These are phyloP conservation scores for Neoboletus subvelutipes DNA, from an alignment of 768 basidiomycete species.

Conservation along the genomic window DNA sequence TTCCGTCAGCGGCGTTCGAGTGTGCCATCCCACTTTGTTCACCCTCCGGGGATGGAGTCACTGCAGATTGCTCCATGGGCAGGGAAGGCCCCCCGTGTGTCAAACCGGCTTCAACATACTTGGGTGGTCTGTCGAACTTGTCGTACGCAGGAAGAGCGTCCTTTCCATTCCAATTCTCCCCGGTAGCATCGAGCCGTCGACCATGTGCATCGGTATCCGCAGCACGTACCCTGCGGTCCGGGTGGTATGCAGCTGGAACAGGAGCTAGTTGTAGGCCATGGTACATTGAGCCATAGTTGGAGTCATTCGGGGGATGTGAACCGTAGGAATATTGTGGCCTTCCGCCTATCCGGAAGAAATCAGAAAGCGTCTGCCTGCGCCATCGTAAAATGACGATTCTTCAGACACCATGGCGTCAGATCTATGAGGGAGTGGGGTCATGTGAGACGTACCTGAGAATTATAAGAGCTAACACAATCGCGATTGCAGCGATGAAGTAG, in stretches of 20 bases:
- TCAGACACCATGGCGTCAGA: constrained; percentile 2
- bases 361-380: constrained; percentile 12
- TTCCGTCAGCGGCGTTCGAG: neutral
- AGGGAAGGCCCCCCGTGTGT: neutral
- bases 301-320: neutral
- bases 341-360: constrained; percentile 22
- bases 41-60: neutral
- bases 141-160: constrained; percentile 51
- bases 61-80: neutral
- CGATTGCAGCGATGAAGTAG: constrained; percentile 24
- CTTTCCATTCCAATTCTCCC: constrained; percentile 40
- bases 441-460: constrained; percentile 18
- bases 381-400: constrained; percentile 28
- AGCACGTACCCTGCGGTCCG: constrained; percentile 30
- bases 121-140: constrained; percentile 44
- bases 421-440: neutral
- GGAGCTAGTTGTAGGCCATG: constrained; percentile 19
- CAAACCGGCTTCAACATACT: constrained; percentile 35
- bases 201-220: constrained; percentile 42
- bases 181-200: constrained; percentile 34
- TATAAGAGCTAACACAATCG: constrained; percentile 16
- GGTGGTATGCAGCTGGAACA: constrained; percentile 23
- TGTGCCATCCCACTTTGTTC: constrained; percentile 2
- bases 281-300: constrained; percentile 9
- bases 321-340: neutral